These are phyloP conservation scores for Neolentinus lepideus DNA, from an alignment of 1,284 basidiomycete species.

Conservation along the genomic window DNA sequence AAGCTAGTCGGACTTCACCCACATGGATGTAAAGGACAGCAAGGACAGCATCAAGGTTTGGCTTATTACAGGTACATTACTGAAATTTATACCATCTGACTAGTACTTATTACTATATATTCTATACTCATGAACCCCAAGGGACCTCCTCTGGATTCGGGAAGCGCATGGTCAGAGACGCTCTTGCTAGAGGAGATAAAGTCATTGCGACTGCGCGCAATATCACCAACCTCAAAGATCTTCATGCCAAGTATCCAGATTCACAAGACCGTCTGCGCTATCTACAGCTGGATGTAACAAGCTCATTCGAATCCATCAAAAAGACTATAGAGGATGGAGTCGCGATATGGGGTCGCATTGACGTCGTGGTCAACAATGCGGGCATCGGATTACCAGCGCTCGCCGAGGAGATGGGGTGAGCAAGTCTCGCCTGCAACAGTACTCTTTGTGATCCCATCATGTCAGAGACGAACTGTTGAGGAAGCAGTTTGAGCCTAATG, in stretches of 20 bases:
- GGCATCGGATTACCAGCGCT: constrained; percentile 19
- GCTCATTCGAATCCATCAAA: constrained; percentile 16
- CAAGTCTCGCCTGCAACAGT: no score
- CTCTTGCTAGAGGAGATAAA: constrained; percentile 23
- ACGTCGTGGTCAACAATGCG: constrained; percentile 30
- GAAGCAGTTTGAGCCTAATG: constrained; percentile 27
- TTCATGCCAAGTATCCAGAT: constrained; percentile 8
- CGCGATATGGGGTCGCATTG: constrained; percentile 22
- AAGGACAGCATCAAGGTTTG: constrained; percentile 13
- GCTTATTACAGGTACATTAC: constrained; percentile 16
- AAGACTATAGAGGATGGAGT: constrained; percentile 17
- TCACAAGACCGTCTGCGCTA: constrained; percentile 22
- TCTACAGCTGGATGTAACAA: constrained; percentile 24
- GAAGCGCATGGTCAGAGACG: constrained; percentile 17
- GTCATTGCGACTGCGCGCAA: constrained; percentile 22
- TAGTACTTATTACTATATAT: no score
- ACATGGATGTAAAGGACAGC: no score
- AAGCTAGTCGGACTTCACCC: no score
- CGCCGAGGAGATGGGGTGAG: constrained; percentile 26
- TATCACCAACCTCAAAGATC: constrained; percentile 16
- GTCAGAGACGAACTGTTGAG: constrained; percentile 22
- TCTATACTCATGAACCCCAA: constrained; percentile 7
- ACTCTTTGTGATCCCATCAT: no score
- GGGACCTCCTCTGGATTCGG: constrained; percentile 30
- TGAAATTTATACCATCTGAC: background rate